Base-by-base conservation (phyloP, 345 rosid species). In the Erysimum cheiranthoides region DNA sequence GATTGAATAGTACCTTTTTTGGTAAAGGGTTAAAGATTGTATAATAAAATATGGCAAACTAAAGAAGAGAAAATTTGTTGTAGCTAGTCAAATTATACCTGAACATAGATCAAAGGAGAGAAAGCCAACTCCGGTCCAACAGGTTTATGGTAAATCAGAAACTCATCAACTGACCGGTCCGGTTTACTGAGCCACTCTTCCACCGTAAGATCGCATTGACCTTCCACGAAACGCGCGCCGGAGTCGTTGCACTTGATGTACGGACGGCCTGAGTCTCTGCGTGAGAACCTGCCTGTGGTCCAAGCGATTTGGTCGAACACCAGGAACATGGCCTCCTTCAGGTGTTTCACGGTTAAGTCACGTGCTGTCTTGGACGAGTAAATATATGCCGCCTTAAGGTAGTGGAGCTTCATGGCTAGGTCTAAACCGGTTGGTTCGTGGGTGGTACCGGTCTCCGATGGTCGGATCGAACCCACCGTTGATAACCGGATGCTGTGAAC, bases 341-440 rank as follows among this genome's bases (percentile, higher is more conserved):
- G 70, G 2, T 18, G 56, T 73, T 3, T 47, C 8, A 65, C 17
- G 78, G 77, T 83, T 17, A 89, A 18, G 30, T 85, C 93, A 50
- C 81, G 76, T 17, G 71, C 74, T 10, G 87, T 86, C 28, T 86
- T 53, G 51, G 76, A 61, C 25, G 68, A 54, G 66, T 87, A 87
- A 42, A 85, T 77, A 68, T 93, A 87, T 1, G 84, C 81, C 18
- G 80, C 85, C 46, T 73, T 83, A 3, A 90, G 71, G 75, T 93
- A 90, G 75, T 90, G 95, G 8, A 90, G 89, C 78, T 93, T 93
- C 96, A 85, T 83, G 79, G 93, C 90, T 35, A 93, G 75, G 84
- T 89, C 98, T 66, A 86, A 38, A 13, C 81, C 79, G 28, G 12
- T 78, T n/a, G 80, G 89, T 49, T 80, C 78, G 31, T 80, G 78